phyloP scores from a whole-genome alignment of 129 eudicot genomes.

The Calendula officinalis region DNA sequence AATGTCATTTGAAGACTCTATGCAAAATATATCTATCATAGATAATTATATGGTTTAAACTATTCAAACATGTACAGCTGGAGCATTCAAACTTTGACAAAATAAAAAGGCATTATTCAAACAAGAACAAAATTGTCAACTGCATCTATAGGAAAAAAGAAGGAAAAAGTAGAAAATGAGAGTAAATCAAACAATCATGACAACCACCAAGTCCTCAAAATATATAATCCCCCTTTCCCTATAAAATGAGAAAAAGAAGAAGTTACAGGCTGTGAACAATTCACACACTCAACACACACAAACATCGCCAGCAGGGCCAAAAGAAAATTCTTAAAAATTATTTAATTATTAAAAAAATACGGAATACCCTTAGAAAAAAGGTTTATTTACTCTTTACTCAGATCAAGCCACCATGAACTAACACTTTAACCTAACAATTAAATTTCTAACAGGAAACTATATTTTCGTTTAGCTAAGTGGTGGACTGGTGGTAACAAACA shows the following conservation, averaged over 20 bases:
- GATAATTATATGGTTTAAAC: background rate
- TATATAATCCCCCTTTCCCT: too few relatives aligned
- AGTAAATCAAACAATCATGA: slow-evolving; percentile 29
- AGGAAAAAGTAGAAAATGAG: slow-evolving; percentile 5
- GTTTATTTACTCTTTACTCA: too few relatives aligned
- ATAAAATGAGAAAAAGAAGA: too few relatives aligned
- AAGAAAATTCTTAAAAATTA: too few relatives aligned
- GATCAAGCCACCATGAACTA: too few relatives aligned
- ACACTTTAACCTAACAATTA: background rate
- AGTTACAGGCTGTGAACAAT: background rate
- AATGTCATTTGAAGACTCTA: slow-evolving; percentile 21
- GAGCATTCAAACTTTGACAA: slow-evolving; percentile 18
- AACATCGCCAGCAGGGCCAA: background rate
- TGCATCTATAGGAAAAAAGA: background rate
- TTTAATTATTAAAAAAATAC: too few relatives aligned
- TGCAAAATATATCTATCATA: background rate
- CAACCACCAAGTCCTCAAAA: background rate
- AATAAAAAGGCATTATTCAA: slow-evolving; percentile 1
- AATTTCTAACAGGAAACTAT: background rate
- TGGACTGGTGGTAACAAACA: too few relatives aligned
- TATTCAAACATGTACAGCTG: slow-evolving; percentile 36
- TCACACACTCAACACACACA: background rate
- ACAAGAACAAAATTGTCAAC: slow-evolving; percentile 30
- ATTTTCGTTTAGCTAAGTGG: background rate
- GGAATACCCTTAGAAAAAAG: too few relatives aligned